These are phyloP conservation scores for Gossypium aridum DNA, from an alignment of 441 rosid genomes.

Conservation along the genomic window DNA sequence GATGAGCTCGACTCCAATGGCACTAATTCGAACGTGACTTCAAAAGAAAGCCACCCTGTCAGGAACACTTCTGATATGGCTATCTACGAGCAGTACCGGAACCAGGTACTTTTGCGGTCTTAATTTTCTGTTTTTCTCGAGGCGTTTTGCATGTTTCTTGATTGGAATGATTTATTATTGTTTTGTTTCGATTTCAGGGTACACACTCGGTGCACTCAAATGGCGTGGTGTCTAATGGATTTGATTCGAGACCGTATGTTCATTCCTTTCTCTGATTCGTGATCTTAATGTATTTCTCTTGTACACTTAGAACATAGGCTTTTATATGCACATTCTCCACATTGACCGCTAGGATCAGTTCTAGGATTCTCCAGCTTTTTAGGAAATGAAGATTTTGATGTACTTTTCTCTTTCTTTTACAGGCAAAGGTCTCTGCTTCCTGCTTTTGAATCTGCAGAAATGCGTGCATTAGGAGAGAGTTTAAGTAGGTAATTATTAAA, in stretches of 20 bases:
- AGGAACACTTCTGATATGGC: conserved; percentile 47
- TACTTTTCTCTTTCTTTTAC: conserved; percentile 15
- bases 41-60: conserved; percentile 40
- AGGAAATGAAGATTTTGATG: conserved; percentile 9
- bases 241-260: conserved; percentile 51
- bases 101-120: conserved; percentile 31
- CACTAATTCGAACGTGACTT: conserved; percentile 10
- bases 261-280: background rate
- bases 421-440: conserved; percentile 83
- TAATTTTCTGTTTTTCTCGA: background rate
- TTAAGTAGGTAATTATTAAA: conserved; percentile 55
- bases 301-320: background rate
- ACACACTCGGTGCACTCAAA: conserved; percentile 28
- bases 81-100: conserved; percentile 53
- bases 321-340: background rate
- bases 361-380: background rate
- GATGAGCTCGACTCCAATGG: conserved; percentile 30
- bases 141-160: background rate
- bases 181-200: conserved; percentile 27
- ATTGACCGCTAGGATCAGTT: background rate
- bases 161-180: background rate
- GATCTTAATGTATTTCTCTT: background rate
- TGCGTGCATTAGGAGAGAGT: conserved; percentile 75
- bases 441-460: conserved; percentile 77
- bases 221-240: conserved; percentile 37